A percentile compares a stretch with the other conserved stretches of the same genome.
Conservation (phyloP, 768 basidiomycete genomes). For the Tricholoma flavovirens region DNA sequence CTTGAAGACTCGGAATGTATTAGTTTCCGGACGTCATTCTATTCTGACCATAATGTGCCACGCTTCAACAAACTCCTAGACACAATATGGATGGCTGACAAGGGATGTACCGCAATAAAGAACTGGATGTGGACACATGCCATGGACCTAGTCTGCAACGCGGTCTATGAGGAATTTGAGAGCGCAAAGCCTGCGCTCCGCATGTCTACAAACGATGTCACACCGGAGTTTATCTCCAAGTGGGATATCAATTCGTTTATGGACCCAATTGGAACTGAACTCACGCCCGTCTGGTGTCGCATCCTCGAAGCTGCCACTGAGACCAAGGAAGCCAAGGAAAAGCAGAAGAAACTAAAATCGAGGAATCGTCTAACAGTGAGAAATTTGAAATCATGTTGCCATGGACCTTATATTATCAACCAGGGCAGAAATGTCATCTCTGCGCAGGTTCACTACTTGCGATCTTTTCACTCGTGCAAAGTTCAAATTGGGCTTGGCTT, state of each 20-base stretch:
- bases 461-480: neutral
- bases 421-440: neutral
- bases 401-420: too few relatives aligned
- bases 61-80: neutral
- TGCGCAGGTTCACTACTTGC: neutral
- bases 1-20: neutral
- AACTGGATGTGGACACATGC: neutral
- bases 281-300: conserved; percentile 14
- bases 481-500: neutral
- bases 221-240: conserved; percentile 14
- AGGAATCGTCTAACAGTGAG: neutral
- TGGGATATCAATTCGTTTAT: conserved; percentile 20
- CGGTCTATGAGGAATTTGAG: neutral
- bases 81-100: neutral
- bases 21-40: neutral
- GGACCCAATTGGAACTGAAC: conserved; percentile 8
- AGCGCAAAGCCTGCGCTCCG: neutral
- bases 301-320: conserved; percentile 8
- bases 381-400: too few relatives aligned
- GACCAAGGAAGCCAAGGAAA: neutral
- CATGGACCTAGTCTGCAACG: neutral
- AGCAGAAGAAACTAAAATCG: neutral
- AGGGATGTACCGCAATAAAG: neutral
- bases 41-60: neutral
- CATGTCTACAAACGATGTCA: conserved; percentile 15